Conservation (phyloP, 305 asterid species). For the Fraxinus ornus region DNA sequence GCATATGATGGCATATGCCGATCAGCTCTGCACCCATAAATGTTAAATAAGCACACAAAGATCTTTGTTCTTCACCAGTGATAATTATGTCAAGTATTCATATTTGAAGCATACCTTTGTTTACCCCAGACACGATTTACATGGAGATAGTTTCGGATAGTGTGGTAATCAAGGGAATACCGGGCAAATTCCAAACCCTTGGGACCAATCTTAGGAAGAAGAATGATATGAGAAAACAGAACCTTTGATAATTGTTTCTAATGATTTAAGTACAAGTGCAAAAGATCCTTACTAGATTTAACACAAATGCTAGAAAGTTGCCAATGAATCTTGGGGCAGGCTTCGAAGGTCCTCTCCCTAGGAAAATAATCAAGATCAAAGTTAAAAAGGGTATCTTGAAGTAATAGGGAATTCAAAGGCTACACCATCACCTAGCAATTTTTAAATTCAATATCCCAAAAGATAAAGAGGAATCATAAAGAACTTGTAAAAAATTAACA, state of each 20-base stretch:
- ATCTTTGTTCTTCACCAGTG: slow-evolving; percentile 5
- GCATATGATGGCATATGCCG: slow-evolving; percentile 84
- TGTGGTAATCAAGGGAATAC: slow-evolving; percentile 91
- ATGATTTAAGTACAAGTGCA: slow-evolving; percentile 2
- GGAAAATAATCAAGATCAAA: slow-evolving; percentile 13
- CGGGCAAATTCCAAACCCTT: slow-evolving; percentile 97
- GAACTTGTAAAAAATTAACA: neutral
- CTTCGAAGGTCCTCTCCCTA: slow-evolving; percentile 86
- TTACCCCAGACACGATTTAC: slow-evolving; percentile 87
- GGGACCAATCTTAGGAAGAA: slow-evolving; percentile 66
- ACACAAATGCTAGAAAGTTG: slow-evolving; percentile 68
- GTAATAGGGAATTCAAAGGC: neutral
- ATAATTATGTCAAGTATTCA: neutral
- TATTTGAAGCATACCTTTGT: slow-evolving; percentile 49
- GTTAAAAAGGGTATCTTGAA: slow-evolving; percentile 17
- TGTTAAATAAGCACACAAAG: slow-evolving; percentile 13
- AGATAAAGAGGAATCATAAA: slow-evolving; percentile 5
- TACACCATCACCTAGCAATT: neutral
- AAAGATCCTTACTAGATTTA: slow-evolving; percentile 64
- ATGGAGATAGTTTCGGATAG: slow-evolving; percentile 81
- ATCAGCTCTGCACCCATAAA: slow-evolving; percentile 68
- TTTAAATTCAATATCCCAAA: neutral
- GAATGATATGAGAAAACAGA: slow-evolving; percentile 23
- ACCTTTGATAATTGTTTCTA: slow-evolving; percentile 8
- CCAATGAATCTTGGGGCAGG: slow-evolving; percentile 84